Evolutionary conservation across 371 early-diverging fungal species (phyloP).

Genomic region (Capniomyces stellatus): DNA sequence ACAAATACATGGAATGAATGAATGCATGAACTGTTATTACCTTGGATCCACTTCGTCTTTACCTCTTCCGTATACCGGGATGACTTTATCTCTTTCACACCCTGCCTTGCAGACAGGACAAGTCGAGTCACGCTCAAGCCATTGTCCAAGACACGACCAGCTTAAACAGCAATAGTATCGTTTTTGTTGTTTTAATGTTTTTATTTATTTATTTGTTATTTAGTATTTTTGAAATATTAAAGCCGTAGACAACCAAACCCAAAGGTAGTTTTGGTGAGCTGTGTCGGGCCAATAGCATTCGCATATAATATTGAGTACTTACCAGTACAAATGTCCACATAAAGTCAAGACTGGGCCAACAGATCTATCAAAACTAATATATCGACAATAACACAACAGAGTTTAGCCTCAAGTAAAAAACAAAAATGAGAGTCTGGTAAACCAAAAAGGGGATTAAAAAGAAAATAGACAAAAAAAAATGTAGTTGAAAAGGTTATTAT

Average conservation of each 20-base stretch:
- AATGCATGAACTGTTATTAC: conserved; percentile 5
- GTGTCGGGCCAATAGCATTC: too few relatives aligned
- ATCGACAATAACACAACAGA: too few relatives aligned
- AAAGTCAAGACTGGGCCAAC: conserved; percentile 48
- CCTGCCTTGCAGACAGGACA: conserved; percentile 66
- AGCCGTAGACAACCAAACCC: too few relatives aligned
- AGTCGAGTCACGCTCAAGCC: conserved; percentile 49
- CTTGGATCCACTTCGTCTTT: conserved; percentile 51
- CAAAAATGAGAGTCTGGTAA: too few relatives aligned
- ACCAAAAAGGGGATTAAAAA: too few relatives aligned
- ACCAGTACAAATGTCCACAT: conserved; percentile 54
- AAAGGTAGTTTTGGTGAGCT: too few relatives aligned
- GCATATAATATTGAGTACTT: conserved; percentile 16
- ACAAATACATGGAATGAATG: not conserved
- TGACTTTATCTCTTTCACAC: conserved; percentile 57
- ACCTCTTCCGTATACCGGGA: conserved; percentile 59
- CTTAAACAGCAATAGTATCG: conserved; percentile 5
- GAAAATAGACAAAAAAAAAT: too few relatives aligned
- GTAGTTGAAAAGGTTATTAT: too few relatives aligned
- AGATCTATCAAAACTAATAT: conserved; percentile 42
- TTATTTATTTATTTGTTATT: not conserved
- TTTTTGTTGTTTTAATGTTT: not conserved
- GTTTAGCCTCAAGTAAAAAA: too few relatives aligned
- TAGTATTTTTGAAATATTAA: not conserved
- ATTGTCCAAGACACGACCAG: conserved; percentile 54